Evolutionary conservation across 768 basidiomycete genomes (phyloP), one percentile per base, ranked within the genome.

Genomic region (Pisolithus marmoratus): DNA sequence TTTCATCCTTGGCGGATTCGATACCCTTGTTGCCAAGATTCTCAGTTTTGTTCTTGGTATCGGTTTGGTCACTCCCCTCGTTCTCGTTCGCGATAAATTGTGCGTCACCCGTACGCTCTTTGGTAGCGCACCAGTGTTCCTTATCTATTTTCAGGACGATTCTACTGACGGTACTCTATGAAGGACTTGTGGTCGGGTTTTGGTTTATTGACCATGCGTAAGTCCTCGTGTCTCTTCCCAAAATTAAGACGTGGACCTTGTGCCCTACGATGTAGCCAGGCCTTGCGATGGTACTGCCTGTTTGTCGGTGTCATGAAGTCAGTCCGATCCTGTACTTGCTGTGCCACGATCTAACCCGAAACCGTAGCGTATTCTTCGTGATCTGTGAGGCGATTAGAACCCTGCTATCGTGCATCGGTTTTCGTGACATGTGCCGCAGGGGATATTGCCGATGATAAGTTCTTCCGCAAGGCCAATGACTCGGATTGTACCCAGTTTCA

Each of bases 151-250:
- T 9, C 66, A 96, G 94, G 54, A 95, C 94, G 23, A 93, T 94
- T 59, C 53, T 87, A 9, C 78, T 95, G 38, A 94, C 90, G 22
- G 59, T 90, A 22, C 65, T 83, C 9, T 94, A 91, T 59, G 93
- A 96, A 67, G 92, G 80, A 8, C 70, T 96, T 22, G 74, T 97
- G 44, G 80, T 97, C 51, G 94, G 90, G 0, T 90, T 97, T 58
- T 96, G 94, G 94, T 96, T 95, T 65, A 83, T 94, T 41, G 91
- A 86, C 63, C 94, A 97, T 66, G 93, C 78, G 91, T 87, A 67
- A 58, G 85, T 76, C 48, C 55, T 51, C 19, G 20, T 44, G 24
- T 17, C 7, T 38, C 36, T 38, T 26, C 19, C 23, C 45, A 57
- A 1, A 46, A 51, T 54, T 22, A 17, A 15, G 5, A 12, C 12